Evolutionary conservation across 2,329 filamentous ascomycete genomes (phyloP), one percentile per base, ranked within the genome.

Genomic region (Seiridium unicorne): DNA sequence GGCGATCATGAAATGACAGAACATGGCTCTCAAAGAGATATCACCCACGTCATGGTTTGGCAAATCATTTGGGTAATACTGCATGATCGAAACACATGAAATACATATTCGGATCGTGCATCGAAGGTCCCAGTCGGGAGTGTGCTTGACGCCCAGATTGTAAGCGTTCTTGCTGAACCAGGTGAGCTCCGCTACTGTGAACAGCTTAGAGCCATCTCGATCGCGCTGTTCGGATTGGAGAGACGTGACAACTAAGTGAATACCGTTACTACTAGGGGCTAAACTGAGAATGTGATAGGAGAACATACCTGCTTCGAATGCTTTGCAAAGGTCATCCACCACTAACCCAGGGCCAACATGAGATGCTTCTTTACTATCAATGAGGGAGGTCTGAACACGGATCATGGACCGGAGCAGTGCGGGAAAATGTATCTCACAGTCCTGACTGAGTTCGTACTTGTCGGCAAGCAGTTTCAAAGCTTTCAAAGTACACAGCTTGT

Each of bases 141-240:
- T 79, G 64, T 88, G 79, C 62, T 87, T 85, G 4, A 94, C 74
- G 0, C 87, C 88, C 5, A 93, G 72, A 65, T 95, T 96, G 77
- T 96, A 96, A 1, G 89, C 83, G 63, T 91, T 94, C 63, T 88
- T 88, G 44, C 88, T 89, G 70, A 96, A 93, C 92, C 92, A 96
- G 65, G 93, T 84, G 3, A 96, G 78, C 66, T 97, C 92, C 3
- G 79, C 72, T 0, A 81, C 60, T 0, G 82, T 84, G 68, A 93
- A 92, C 1, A 81, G 60, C 62, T 74, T 84, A 38, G 74, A 72
- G 7, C 77, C 78, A 18, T 76, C 67, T 46, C 66, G 71, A 63
- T 77, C 77, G 56, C 69, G 77, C 3, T 68, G 75, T 18, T 71
- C 73, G 61, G 73, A 64, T 38, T 76, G 65, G 38, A 74, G 81